A percentile compares a stretch with the other conserved stretches of the same genome.
phyloP scores from a whole-genome alignment of 2,329 filamentous ascomycete species.

The Cladosporium sp. region DNA sequence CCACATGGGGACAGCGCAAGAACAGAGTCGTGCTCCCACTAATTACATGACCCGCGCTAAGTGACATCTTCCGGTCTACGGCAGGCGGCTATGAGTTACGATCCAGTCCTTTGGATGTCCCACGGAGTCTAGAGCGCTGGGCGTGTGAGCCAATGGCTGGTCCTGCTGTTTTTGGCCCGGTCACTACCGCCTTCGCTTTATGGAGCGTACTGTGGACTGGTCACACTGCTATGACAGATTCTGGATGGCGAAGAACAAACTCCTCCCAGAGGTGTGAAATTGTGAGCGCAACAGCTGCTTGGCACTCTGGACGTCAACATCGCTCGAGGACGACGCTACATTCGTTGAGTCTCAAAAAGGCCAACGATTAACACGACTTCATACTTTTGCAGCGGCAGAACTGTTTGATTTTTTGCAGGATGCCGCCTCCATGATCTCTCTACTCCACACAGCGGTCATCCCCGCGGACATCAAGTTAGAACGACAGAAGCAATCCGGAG shows the following conservation, averaged over 20 bases:
- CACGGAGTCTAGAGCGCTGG: neutral
- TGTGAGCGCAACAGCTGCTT: no score
- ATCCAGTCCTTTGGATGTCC: neutral
- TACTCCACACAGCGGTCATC: neutral
- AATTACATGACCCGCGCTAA: neutral
- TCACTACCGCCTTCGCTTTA: neutral
- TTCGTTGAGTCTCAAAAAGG: neutral
- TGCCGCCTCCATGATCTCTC: neutral
- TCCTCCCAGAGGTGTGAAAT: neutral
- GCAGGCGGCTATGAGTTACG: neutral
- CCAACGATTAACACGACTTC: neutral
- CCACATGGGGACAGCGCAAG: neutral
- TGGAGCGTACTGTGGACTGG: neutral
- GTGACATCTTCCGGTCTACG: neutral
- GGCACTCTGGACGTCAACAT: neutral
- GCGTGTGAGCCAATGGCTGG: neutral
- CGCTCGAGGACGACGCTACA: neutral
- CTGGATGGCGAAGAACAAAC: neutral
- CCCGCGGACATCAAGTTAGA: neutral
- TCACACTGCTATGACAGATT: neutral
- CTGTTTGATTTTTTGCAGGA: neutral
- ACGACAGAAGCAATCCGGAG: neutral
- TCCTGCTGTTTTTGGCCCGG: neutral
- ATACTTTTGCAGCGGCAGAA: neutral
- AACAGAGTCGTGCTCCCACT: neutral